These are phyloP conservation scores for Pleurotus djamor DNA, from an alignment of 768 basidiomycete species.

Conservation along the genomic window DNA sequence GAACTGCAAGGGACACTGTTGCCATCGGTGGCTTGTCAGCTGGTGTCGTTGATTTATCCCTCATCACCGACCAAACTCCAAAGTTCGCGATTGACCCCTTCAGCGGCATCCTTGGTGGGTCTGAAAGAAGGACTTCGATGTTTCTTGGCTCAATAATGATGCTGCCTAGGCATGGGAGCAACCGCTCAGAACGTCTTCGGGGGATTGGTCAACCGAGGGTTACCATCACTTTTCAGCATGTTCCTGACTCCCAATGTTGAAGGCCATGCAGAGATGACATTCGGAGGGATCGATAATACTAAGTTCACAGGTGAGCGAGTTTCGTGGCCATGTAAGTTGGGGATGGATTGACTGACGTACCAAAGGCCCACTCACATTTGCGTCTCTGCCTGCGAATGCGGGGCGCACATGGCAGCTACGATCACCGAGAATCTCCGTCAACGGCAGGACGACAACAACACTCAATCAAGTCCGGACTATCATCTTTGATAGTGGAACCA, in stretches of 20 bases:
- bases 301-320: constrained; percentile 42
- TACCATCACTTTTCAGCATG: constrained; percentile 51
- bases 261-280: constrained; percentile 50
- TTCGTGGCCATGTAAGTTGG: not conserved
- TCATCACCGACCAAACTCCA: constrained; percentile 52
- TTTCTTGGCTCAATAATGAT: not conserved
- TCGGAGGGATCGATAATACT: constrained; percentile 50
- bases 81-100: constrained; percentile 53
- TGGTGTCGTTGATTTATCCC: constrained; percentile 36
- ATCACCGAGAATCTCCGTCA: constrained; percentile 47
- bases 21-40: constrained; percentile 42
- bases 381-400: constrained; percentile 31
- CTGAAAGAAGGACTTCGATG: not conserved
- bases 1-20: constrained; percentile 46
- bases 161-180: constrained; percentile 44
- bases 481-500: constrained; percentile 59
- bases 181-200: constrained; percentile 49
- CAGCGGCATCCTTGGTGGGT: constrained; percentile 51
- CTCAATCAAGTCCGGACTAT: constrained; percentile 38
- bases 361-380: constrained; percentile 39
- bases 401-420: constrained; percentile 41
- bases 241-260: constrained; percentile 44
- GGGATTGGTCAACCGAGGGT: constrained; percentile 41
- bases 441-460: constrained; percentile 44
- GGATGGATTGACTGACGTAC: constrained; percentile 6